Base-by-base conservation (phyloP, 2,329 filamentous ascomycete genomes). In the Cercospora janseana region DNA sequence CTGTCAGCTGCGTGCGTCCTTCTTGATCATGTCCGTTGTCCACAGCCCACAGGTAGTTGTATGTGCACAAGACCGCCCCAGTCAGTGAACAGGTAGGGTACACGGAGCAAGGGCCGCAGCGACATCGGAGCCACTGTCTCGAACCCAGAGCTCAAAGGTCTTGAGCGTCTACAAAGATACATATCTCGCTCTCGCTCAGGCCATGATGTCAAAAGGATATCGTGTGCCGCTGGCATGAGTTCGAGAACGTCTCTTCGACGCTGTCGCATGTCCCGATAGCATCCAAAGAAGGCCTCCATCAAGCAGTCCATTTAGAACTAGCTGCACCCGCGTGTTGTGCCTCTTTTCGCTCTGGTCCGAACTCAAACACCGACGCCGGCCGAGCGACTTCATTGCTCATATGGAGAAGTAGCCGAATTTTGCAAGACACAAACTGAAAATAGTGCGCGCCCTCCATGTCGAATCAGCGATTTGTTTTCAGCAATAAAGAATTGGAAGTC, bases 401-500 rank as follows among this genome's bases (percentile, higher is more conserved):
- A 13, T 38, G 18, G 34, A 21, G 18, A 38, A 6, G 34, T 13
- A n/a, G n/a, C 16, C 34, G 13, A 21, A 38, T 13, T 38, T 38
- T 38, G 6, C 26, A 27, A 27, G 12, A n/a, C n/a, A n/a, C n/a
- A n/a, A n/a, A n/a, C n/a, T n/a, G n/a, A n/a, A n/a, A n/a, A n/a
- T n/a, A n/a, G n/a, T n/a, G n/a, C n/a, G n/a, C n/a, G n/a, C n/a
- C 16, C 16, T 7, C 16, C 32, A 54, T 54, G 41, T 32, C 54
- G 28, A 24, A 43, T 21, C 34, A 38, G 23, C 47, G 54, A 31
- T 46, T 49, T 26, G 35, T 21, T 6, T 56, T 41, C 51, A 56
- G 31, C 44, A 16, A 55, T n/a, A 47, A 51, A 16, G 56, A 63
- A 31, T 47, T 63, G 7, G 37, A 58, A 21, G 51, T 43, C 15